phyloP scores from a whole-genome alignment of 768 basidiomycete genomes.

The Kondoa malvinella region DNA sequence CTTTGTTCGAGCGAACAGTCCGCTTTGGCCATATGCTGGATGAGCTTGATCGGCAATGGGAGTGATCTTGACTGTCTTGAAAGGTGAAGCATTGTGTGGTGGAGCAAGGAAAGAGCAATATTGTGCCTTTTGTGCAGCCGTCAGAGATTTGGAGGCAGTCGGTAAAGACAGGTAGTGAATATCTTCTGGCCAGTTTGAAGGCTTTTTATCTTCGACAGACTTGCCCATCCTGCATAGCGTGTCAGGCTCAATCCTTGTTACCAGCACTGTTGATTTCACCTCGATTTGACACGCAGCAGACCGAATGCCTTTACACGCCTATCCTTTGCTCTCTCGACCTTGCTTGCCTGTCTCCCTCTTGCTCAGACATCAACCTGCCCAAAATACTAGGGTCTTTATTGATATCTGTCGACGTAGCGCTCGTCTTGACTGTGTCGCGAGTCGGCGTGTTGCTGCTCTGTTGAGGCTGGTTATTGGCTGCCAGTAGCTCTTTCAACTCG shows the following conservation, averaged over 20 bases:
- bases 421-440: not conserved
- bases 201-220: not conserved
- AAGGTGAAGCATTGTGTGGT: not conserved
- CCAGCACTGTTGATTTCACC: not conserved
- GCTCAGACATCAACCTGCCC: not conserved
- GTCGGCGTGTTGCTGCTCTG: not conserved
- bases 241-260: no score
- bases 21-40: conserved; percentile 4
- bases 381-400: not conserved
- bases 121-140: not conserved
- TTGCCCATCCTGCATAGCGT: not conserved
- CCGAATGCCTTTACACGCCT: not conserved
- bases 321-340: conserved; percentile 4
- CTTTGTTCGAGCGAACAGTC: conserved; percentile 2
- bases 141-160: not conserved
- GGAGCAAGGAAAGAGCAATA: conserved; percentile 1
- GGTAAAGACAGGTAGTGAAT: not conserved
- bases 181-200: conserved; percentile 1
- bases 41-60: conserved; percentile 2
- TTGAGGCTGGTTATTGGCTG: not conserved
- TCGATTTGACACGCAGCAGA: not conserved
- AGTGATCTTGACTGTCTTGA: not conserved
- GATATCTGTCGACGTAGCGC: not conserved
- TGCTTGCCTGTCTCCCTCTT: not conserved
- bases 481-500: not conserved